Conservation (phyloP, 495 filamentous ascomycete species). For the Pyrenula massariospora region DNA sequence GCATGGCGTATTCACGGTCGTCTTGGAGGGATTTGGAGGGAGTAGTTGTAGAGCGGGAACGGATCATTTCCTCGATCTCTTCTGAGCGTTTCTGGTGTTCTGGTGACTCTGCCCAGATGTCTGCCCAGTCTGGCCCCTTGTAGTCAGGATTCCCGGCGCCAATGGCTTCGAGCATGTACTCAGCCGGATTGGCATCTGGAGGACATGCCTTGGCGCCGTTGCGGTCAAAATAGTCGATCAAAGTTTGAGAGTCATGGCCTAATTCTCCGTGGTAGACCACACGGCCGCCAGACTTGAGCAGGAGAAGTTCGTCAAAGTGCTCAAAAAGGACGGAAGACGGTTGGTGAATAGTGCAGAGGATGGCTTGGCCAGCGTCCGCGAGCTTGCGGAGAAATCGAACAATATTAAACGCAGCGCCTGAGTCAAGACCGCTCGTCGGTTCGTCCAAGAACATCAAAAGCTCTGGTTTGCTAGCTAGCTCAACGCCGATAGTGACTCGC, state of each 20-base stretch:
- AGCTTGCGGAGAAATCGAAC: conserved; percentile 54
- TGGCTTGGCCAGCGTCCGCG: conserved; percentile 54
- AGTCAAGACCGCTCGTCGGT: conserved; percentile 63
- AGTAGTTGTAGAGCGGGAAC: conserved; percentile 18
- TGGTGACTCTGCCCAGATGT: conserved; percentile 41
- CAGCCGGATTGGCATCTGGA: conserved; percentile 47
- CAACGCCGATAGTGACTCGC: conserved; percentile 55
- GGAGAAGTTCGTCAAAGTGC: conserved; percentile 59
- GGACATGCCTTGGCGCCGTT: conserved; percentile 51
- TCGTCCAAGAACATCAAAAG: conserved; percentile 69
- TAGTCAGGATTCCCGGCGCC: conserved; percentile 53
- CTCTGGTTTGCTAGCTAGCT: conserved; percentile 54
- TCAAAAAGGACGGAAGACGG: conserved; percentile 62
- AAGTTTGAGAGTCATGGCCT: conserved; percentile 35
- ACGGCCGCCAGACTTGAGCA: conserved; percentile 58
- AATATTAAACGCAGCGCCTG: conserved; percentile 51
- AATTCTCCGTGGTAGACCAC: conserved; percentile 61
- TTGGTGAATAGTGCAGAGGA: conserved; percentile 69
- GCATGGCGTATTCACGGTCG: conserved; percentile 48
- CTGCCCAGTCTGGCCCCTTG: conserved; percentile 48
- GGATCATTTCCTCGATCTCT: conserved; percentile 36
- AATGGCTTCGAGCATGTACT: conserved; percentile 60
- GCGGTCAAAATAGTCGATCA: conserved; percentile 52
- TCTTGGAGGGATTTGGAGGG: conserved; percentile 23
- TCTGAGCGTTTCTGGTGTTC: conserved; percentile 28